Conservation (phyloP, 1,139 yeast species). For the Geotrichum citri-aurantii region DNA sequence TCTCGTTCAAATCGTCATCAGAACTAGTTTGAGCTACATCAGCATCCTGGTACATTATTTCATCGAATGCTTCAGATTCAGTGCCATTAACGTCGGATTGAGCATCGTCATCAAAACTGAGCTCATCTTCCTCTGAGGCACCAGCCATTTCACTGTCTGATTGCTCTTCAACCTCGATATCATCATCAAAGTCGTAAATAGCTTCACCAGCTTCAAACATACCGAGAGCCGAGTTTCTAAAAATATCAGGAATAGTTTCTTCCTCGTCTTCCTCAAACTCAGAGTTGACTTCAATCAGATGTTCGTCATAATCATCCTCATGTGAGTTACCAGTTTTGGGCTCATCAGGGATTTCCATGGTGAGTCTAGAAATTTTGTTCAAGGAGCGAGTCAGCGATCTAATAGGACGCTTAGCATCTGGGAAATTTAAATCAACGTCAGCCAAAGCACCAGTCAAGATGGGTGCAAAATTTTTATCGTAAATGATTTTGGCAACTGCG, state of each 20-base stretch:
- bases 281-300: constrained; percentile 19
- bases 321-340: constrained; percentile 48
- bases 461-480: constrained; percentile 60
- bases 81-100: constrained; percentile 33
- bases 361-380: constrained; percentile 50
- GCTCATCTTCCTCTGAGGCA: constrained; percentile 31
- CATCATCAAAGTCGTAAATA: constrained; percentile 55
- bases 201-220: constrained; percentile 84
- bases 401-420: constrained; percentile 55
- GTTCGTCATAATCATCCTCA: constrained; percentile 54
- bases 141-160: constrained; percentile 26
- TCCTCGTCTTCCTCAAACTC: constrained; percentile 25
- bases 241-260: constrained; percentile 81
- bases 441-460: constrained; percentile 55
- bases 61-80: constrained; percentile 32
- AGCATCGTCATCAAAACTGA: constrained; percentile 31
- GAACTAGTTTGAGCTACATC: constrained; percentile 17
- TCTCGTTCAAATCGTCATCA: constrained; percentile 22
- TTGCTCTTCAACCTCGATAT: constrained; percentile 39
- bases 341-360: constrained; percentile 31
- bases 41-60: constrained; percentile 33
- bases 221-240: constrained; percentile 83
- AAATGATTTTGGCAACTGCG: constrained; percentile 55
- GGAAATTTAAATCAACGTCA: constrained; percentile 64
- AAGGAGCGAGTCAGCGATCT: constrained; percentile 56